These are phyloP conservation scores for Leccinum broughii DNA, from an alignment of 768 basidiomycete genomes.

Conservation along the genomic window DNA sequence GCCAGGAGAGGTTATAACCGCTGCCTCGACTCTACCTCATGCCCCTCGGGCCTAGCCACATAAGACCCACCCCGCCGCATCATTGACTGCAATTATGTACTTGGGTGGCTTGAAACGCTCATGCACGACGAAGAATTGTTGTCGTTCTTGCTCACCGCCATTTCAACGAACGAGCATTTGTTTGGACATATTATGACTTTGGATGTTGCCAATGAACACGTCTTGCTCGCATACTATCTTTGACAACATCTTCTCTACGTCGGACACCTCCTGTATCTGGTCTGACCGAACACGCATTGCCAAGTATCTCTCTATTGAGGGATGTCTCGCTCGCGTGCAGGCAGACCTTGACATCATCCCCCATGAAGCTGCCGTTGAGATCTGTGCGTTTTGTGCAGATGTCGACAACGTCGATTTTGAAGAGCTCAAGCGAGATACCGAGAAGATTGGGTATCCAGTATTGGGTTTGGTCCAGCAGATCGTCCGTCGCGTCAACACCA, in stretches of 20 bases:
- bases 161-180: no score
- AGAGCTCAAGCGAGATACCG: slow-evolving; percentile 40
- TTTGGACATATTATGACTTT: no score
- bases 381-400: slow-evolving; percentile 35
- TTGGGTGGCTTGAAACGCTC: no score
- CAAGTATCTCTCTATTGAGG: slow-evolving; percentile 33
- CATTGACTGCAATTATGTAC: no score
- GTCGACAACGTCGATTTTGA: slow-evolving; percentile 40
- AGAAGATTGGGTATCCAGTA: slow-evolving; percentile 46
- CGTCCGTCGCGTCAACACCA: slow-evolving; percentile 38
- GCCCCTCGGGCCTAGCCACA: no score
- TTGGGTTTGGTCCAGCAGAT: slow-evolving; percentile 46
- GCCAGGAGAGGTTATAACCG: no score
- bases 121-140: no score
- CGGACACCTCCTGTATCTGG: slow-evolving; percentile 40
- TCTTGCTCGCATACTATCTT: slow-evolving; percentile 30
- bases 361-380: slow-evolving; percentile 36
- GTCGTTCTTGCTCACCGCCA: no score
- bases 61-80: no score
- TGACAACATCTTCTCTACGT: slow-evolving; percentile 42
- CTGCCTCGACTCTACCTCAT: no score
- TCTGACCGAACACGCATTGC: slow-evolving; percentile 33
- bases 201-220: slow-evolving; percentile 1
- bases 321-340: slow-evolving; percentile 38
- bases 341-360: slow-evolving; percentile 43